A percentile compares a stretch with the other conserved stretches of the same genome.
phyloP scores from a whole-genome alignment of 108 stramenopile species.

The Epithemia pelagica region DNA sequence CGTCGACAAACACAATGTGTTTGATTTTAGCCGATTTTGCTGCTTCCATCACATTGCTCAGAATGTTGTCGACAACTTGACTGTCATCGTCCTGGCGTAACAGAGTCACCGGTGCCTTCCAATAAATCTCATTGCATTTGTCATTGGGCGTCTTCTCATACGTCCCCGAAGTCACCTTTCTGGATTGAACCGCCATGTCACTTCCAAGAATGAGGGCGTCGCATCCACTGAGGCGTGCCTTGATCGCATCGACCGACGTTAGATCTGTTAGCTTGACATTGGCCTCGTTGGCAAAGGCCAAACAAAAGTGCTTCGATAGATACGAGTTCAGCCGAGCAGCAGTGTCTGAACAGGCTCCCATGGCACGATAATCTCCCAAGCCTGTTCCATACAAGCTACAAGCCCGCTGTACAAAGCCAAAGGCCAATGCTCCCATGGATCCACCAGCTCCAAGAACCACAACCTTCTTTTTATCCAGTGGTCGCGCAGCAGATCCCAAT shows the following conservation, averaged over 20 bases:
- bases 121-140: constrained; percentile 73
- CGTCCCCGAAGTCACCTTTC: constrained; percentile 50
- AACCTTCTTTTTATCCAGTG: constrained; percentile 61
- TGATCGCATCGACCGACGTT: constrained; percentile 36
- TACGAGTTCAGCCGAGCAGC: constrained; percentile 46
- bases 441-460: constrained; percentile 75
- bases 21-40: constrained; percentile 40
- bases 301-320: constrained; percentile 47
- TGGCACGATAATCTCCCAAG: constrained; percentile 43
- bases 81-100: constrained; percentile 17
- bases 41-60: constrained; percentile 45
- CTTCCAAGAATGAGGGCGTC: constrained; percentile 63
- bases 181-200: constrained; percentile 37
- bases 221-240: constrained; percentile 35
- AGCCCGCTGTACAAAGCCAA: constrained; percentile 75
- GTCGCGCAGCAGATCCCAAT: constrained; percentile 55
- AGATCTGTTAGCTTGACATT: constrained; percentile 54
- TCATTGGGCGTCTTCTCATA: constrained; percentile 71
- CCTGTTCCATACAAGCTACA: constrained; percentile 70
- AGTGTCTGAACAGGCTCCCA: constrained; percentile 51
- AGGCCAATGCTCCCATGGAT: constrained; percentile 55
- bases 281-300: constrained; percentile 67
- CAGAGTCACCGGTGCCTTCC: constrained; percentile 20
- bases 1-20: constrained; percentile 59
- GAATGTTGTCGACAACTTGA: constrained; percentile 17